Evolutionary conservation across 495 filamentous ascomycete species (phyloP).

Genomic region (Hypoxylon subgilvum): DNA sequence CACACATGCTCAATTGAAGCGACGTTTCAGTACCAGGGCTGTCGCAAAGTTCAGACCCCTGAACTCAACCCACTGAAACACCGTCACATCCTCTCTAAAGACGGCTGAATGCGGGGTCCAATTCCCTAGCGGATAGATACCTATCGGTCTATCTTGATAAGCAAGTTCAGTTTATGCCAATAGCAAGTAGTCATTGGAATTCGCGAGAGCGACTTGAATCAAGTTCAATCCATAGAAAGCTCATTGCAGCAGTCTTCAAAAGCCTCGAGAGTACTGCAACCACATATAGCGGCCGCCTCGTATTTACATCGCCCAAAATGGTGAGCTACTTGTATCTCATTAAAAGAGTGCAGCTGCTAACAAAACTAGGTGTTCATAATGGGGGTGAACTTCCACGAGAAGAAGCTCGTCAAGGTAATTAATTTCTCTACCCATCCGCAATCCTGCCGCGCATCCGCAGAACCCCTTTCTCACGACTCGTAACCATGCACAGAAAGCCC

Average conservation of each 20-base stretch:
- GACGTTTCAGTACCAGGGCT: conserved; percentile 28
- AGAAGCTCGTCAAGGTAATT: conserved; percentile 77
- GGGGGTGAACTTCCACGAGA: conserved; percentile 83
- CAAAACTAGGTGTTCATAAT: conserved; percentile 76
- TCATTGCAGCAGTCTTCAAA: conserved; percentile 1
- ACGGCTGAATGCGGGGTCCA: conserved; percentile 30
- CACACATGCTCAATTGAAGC: conserved; percentile 36
- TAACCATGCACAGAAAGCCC: conserved; percentile 68
- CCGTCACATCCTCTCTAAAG: neutral
- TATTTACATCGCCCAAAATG: conserved; percentile 27
- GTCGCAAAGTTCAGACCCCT: conserved; percentile 25
- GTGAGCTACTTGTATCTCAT: neutral
- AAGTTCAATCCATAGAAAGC: conserved; percentile 1
- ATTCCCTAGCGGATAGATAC: conserved; percentile 11
- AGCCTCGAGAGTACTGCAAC: conserved; percentile 7
- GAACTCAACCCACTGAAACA: conserved; percentile 12
- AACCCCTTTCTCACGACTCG: conserved; percentile 3
- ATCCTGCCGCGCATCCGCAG: too few species aligned
- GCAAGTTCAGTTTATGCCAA: too few species aligned
- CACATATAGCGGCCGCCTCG: neutral
- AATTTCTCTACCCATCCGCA: too few species aligned
- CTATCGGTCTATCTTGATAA: conserved; percentile 24
- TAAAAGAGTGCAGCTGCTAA: conserved; percentile 5
- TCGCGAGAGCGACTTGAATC: neutral
- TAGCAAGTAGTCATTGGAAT: neutral